Conservation (phyloP, 805 yeast species). For the Cyberlindnera euphorbiae region DNA sequence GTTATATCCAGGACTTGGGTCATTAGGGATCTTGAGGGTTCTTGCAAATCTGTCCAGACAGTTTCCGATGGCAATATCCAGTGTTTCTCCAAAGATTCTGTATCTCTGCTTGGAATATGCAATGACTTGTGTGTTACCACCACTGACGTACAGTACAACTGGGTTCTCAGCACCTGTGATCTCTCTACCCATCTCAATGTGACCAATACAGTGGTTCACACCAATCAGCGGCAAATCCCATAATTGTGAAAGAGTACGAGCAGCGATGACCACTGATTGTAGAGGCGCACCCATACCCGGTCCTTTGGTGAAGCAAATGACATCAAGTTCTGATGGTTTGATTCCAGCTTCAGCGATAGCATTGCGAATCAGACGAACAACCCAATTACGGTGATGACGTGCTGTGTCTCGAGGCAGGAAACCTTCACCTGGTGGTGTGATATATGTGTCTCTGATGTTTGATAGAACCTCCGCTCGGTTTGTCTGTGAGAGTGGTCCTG, state of each 20-base stretch:
- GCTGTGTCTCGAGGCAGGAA: conserved; percentile 96
- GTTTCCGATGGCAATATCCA: conserved; percentile 96
- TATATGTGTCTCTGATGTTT: conserved; percentile 92
- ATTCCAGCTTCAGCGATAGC: conserved; percentile 63
- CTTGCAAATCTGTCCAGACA: conserved; percentile 96
- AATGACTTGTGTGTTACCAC: conserved; percentile 97
- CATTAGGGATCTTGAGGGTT: conserved; percentile 79
- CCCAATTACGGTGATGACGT: conserved; percentile 94
- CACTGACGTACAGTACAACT: conserved; percentile 93
- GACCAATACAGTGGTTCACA: conserved; percentile 97
- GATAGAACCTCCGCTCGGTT: conserved; percentile 74
- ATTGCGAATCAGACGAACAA: conserved; percentile 62
- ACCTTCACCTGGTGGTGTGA: conserved; percentile 98
- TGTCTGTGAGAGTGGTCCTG: conserved; percentile 48
- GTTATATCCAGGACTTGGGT: conserved; percentile 96
- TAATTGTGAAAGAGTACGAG: conserved; percentile 74
- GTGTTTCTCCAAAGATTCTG: conserved; percentile 98
- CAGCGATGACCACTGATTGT: conserved; percentile 88
- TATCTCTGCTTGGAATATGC: conserved; percentile 93
- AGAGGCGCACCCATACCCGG: conserved; percentile 99
- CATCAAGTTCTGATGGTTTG: conserved; percentile 50
- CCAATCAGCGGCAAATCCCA: conserved; percentile 88
- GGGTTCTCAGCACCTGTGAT: conserved; percentile 98
- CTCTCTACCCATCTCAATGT: conserved; percentile 98
- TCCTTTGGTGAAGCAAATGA: conserved; percentile 93